Conservation (phyloP, 2,329 filamentous ascomycete species). For the Penicillium hordei region DNA sequence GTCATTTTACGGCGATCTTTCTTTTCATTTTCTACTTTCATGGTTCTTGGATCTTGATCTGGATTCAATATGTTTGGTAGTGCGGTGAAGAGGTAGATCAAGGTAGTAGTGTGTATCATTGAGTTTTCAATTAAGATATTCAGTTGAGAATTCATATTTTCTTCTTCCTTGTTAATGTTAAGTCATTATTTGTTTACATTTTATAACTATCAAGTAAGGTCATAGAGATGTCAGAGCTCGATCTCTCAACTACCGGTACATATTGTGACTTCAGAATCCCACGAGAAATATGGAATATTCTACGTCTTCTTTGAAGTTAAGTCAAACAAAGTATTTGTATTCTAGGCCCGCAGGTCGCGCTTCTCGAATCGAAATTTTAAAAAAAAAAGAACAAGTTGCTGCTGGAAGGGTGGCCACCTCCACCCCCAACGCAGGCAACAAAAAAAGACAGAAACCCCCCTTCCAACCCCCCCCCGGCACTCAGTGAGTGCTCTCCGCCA, state of each 20-base stretch:
- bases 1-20: background rate
- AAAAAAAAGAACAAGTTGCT: background rate
- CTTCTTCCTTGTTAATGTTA: background rate
- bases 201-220: background rate
- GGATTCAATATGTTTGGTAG: background rate
- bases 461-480: too few relatives aligned
- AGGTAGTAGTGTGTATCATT: background rate
- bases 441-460: background rate
- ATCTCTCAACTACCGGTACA: background rate
- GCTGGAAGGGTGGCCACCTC: background rate
- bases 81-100: background rate
- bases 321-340: background rate
- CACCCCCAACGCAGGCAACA: background rate
- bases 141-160: constrained; percentile 3
- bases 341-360: background rate
- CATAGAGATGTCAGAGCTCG: background rate
- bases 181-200: background rate
- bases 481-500: constrained; percentile 40
- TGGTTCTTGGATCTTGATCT: background rate
- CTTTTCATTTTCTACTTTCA: background rate
- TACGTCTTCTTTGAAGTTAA: background rate
- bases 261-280: background rate
- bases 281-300: background rate
- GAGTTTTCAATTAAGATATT: constrained; percentile 6
- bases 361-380: background rate